A percentile compares a stretch with the other conserved stretches of the same genome.
Conservation (phyloP, 129 eudicot genomes). For the Tanacetum coccineum region DNA sequence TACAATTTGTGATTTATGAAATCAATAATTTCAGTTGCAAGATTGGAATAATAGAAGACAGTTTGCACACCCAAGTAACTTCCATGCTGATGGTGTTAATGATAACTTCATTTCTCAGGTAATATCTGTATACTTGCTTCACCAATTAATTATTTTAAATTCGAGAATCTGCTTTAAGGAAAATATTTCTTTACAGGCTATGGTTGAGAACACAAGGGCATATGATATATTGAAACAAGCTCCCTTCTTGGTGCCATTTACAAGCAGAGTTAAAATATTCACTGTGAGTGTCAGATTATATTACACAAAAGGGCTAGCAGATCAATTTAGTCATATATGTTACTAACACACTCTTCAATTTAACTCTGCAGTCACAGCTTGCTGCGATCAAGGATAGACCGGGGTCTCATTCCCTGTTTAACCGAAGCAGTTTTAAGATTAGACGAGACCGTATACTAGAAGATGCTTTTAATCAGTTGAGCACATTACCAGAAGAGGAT, state of each 20-base stretch:
- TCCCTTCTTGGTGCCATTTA: conserved; percentile 96
- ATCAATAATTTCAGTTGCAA: conserved; percentile 65
- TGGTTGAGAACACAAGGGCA: conserved; percentile 81
- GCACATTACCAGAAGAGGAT: conserved; percentile 75
- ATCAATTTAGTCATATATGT: neutral
- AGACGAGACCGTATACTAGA: conserved; percentile 85
- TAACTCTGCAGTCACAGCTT: conserved; percentile 56
- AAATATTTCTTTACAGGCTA: conserved; percentile 49
- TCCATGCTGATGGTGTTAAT: conserved; percentile 95
- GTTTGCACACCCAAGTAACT: conserved; percentile 77
- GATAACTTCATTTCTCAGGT: conserved; percentile 91
- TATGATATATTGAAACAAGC: conserved; percentile 78
- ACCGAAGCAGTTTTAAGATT: conserved; percentile 71
- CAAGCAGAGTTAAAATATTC: conserved; percentile 90
- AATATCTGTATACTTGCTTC: conserved; percentile 21
- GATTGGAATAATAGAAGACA: conserved; percentile 98
- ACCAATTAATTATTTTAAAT: neutral
- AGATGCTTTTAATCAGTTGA: conserved; percentile 88
- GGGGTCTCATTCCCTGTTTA: conserved; percentile 51
- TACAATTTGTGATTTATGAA: conserved; percentile 17
- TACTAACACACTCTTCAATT: conserved; percentile 9
- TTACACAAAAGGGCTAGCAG: neutral
- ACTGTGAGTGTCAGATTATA: conserved; percentile 48
- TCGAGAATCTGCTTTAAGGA: conserved; percentile 6
- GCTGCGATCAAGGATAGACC: conserved; percentile 55